These are phyloP conservation scores for Phaeoacremonium minimum DNA, from an alignment of 2,329 filamentous ascomycete genomes.

Conservation along the genomic window DNA sequence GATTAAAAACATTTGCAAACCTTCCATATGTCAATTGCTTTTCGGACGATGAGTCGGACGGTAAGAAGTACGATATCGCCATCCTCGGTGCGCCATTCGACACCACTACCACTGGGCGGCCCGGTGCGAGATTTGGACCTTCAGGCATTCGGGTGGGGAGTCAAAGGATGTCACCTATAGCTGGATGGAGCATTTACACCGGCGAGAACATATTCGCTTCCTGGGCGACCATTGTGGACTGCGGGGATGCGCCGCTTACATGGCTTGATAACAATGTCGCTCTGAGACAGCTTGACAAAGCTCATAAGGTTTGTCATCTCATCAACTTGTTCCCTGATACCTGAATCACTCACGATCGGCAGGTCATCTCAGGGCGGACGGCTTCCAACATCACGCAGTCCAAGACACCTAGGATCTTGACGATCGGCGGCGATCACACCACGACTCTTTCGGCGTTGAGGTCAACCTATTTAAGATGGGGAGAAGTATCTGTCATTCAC, in stretches of 20 bases:
- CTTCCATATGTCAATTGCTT: slow-evolving; percentile 58
- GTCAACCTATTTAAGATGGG: slow-evolving; percentile 53
- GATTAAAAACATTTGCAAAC: slow-evolving; percentile 62
- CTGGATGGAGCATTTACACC: slow-evolving; percentile 5
- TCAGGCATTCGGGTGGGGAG: slow-evolving; percentile 9
- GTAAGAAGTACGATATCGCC: slow-evolving; percentile 51
- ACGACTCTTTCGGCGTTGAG: slow-evolving; percentile 59
- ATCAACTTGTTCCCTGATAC: too few species aligned
- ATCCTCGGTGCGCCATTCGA: slow-evolving; percentile 47
- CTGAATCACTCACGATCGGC: too few species aligned
- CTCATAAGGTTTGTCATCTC: slow-evolving; percentile 52
- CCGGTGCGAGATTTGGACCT: slow-evolving; percentile 8
- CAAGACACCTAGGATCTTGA: slow-evolving; percentile 47
- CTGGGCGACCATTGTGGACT: slow-evolving; percentile 56
- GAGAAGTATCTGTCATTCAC: slow-evolving; percentile 58
- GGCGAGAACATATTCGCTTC: slow-evolving; percentile 4
- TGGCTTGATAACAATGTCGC: slow-evolving; percentile 75
- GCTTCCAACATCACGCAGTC: slow-evolving; percentile 38
- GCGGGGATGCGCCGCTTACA: slow-evolving; percentile 73
- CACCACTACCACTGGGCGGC: slow-evolving; percentile 20
- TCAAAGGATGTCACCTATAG: slow-evolving; percentile 8
- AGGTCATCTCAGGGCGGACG: slow-evolving; percentile 16
- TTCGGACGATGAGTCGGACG: slow-evolving; percentile 41
- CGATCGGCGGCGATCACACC: slow-evolving; percentile 62
- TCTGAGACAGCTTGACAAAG: slow-evolving; percentile 69